phyloP scores from a whole-genome alignment of 371 early-diverging fungal species.

The Rhizomucor miehei region DNA sequence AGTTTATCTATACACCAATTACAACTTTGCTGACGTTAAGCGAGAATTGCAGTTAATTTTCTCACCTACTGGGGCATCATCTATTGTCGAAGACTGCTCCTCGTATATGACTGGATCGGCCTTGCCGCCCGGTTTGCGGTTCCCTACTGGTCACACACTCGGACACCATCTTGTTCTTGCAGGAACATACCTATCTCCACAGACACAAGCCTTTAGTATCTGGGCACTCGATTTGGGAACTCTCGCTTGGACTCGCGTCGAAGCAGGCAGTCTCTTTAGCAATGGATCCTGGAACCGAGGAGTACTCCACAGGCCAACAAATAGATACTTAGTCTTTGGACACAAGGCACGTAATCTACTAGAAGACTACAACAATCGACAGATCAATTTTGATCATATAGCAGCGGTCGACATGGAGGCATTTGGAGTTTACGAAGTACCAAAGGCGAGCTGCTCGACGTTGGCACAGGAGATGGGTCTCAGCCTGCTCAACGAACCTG shows the following conservation, averaged over 20 bases:
- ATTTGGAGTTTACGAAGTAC: constrained; percentile 56
- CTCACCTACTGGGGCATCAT: constrained; percentile 40
- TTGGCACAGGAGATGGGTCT: constrained; percentile 59
- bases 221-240: constrained; percentile 67
- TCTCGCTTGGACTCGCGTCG: constrained; percentile 64
- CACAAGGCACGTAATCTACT: constrained; percentile 63
- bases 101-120: constrained; percentile 53
- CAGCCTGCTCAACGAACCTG: constrained; percentile 56
- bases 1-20: constrained; percentile 75
- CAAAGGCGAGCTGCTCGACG: constrained; percentile 42
- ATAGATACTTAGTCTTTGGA: constrained; percentile 73
- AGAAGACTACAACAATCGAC: constrained; percentile 78
- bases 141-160: constrained; percentile 64
- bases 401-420: constrained; percentile 67
- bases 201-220: constrained; percentile 62
- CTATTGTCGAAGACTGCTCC: constrained; percentile 59
- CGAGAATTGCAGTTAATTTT: constrained; percentile 69
- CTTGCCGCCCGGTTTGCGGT: constrained; percentile 74
- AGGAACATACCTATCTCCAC: constrained; percentile 69
- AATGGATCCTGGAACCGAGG: constrained; percentile 78
- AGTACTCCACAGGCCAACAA: constrained; percentile 57
- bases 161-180: constrained; percentile 70
- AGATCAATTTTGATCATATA: constrained; percentile 64
- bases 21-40: constrained; percentile 77
- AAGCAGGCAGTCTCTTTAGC: constrained; percentile 61